These are phyloP conservation scores for Tylopilus vinaceipallidus DNA, from an alignment of 768 basidiomycete genomes.

Conservation along the genomic window DNA sequence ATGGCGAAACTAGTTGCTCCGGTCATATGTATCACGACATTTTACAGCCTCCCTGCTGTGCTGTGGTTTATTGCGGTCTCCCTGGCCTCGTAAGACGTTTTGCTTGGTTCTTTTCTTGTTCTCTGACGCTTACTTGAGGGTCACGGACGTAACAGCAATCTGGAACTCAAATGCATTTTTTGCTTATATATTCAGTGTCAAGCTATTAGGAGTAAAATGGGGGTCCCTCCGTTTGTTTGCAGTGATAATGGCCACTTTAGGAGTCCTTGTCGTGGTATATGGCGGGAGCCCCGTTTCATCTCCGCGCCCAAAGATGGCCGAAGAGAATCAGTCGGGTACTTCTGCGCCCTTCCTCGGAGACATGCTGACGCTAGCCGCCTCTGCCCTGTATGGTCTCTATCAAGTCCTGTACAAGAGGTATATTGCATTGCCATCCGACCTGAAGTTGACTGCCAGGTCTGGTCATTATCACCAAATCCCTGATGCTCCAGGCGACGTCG, in stretches of 20 bases:
- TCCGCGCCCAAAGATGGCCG: slow-evolving; percentile 16
- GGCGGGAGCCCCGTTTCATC: slow-evolving; percentile 50
- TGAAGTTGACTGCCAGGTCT: slow-evolving; percentile 43
- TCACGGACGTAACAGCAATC: slow-evolving; percentile 83
- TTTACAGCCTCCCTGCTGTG: slow-evolving; percentile 61
- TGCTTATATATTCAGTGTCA: slow-evolving; percentile 83
- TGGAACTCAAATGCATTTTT: slow-evolving; percentile 93
- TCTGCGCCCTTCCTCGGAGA: slow-evolving; percentile 69
- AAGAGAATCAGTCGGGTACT: slow-evolving; percentile 18
- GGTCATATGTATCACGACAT: slow-evolving; percentile 31
- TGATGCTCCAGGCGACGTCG: slow-evolving; percentile 33
- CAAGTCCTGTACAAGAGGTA: slow-evolving; percentile 86
- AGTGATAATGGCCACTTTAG: slow-evolving; percentile 77
- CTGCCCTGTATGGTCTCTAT: slow-evolving; percentile 71
- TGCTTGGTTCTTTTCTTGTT: background rate
- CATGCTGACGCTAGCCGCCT: slow-evolving; percentile 67
- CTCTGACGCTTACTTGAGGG: slow-evolving; percentile 38
- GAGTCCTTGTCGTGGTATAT: slow-evolving; percentile 80
- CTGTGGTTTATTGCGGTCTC: slow-evolving; percentile 77
- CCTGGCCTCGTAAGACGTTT: slow-evolving; percentile 59
- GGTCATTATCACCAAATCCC: slow-evolving; percentile 46
- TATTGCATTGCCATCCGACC: slow-evolving; percentile 65
- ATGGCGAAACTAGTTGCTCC: slow-evolving; percentile 34
- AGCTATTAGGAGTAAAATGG: slow-evolving; percentile 62
- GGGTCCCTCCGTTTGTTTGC: slow-evolving; percentile 62